Conservation (phyloP, 2,329 filamentous ascomycete genomes). For the Trichoderma koningiopsis region DNA sequence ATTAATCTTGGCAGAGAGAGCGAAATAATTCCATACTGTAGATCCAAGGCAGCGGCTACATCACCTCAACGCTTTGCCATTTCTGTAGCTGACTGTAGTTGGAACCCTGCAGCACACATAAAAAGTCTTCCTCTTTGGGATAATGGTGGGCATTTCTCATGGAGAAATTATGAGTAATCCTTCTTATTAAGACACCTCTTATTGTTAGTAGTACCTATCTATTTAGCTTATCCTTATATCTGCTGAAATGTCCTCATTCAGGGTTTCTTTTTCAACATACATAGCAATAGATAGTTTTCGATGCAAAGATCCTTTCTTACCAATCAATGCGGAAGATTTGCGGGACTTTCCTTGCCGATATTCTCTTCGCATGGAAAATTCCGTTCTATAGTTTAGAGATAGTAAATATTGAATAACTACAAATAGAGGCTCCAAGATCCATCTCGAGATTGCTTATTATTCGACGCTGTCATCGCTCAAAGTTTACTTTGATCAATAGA, state of each 20-base stretch:
- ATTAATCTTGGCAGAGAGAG: neutral
- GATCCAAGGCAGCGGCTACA: neutral
- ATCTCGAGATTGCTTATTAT: rapidly evolving
- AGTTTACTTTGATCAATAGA: neutral
- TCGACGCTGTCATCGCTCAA: neutral
- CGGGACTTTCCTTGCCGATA: neutral
- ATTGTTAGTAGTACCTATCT: neutral
- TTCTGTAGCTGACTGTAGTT: neutral
- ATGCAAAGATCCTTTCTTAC: neutral
- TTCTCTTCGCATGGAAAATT: neutral
- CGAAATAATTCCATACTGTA: neutral
- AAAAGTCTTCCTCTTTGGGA: neutral
- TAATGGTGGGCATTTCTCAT: neutral
- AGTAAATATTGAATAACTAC: neutral
- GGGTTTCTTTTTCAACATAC: neutral
- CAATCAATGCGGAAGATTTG: neutral
- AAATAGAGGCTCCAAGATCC: neutral
- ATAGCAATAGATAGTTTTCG: neutral
- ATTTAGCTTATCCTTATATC: neutral
- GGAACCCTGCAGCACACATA: neutral
- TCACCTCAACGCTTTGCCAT: neutral
- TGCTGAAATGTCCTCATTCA: neutral
- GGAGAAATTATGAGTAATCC: neutral
- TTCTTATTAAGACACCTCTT: neutral
- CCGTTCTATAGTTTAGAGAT: neutral